A percentile compares a stretch with the other conserved stretches of the same genome.
These are phyloP conservation scores for Salvia miltiorrhiza DNA, from an alignment of 257 asterid species.

Conservation along the genomic window DNA sequence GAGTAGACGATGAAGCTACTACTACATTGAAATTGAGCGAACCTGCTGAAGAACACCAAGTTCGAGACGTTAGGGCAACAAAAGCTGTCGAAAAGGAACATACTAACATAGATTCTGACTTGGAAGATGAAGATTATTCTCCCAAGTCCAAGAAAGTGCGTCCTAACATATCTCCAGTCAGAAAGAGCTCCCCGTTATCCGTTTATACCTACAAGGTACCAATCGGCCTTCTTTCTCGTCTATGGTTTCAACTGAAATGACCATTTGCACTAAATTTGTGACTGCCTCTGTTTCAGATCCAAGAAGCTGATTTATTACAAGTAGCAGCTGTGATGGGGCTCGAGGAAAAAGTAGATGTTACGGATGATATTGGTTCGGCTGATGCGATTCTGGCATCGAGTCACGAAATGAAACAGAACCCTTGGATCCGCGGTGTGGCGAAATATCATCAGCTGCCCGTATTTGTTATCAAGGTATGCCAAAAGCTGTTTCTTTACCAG, in stretches of 20 bases:
- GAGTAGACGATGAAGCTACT: constrained; percentile 36
- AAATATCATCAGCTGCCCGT: constrained; percentile 83
- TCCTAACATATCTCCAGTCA: constrained; percentile 27
- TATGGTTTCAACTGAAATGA: not conserved
- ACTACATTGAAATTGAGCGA: constrained; percentile 23
- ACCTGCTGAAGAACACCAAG: constrained; percentile 27
- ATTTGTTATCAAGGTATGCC: constrained; percentile 77
- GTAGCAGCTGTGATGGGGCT: constrained; percentile 94
- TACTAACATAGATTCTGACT: constrained; percentile 28
- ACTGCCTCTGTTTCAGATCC: constrained; percentile 54
- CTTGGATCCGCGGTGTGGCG: constrained; percentile 94
- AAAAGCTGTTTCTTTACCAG: not conserved
- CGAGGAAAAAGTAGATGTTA: constrained; percentile 71
- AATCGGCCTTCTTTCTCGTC: constrained; percentile 13
- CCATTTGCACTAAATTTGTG: not conserved
- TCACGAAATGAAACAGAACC: constrained; percentile 77
- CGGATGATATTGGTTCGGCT: constrained; percentile 75
- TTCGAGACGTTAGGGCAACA: constrained; percentile 23
- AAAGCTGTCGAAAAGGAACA: constrained; percentile 18
- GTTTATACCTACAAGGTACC: constrained; percentile 76
- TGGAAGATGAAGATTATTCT: constrained; percentile 38
- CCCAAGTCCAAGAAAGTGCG: constrained; percentile 40
- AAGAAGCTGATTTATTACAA: constrained; percentile 81
- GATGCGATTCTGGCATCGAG: constrained; percentile 78
- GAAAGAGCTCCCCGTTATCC: constrained; percentile 45